Evolutionary conservation across 2,329 filamentous ascomycete genomes (phyloP).

Genomic region (Pseudopithomyces maydicus): DNA sequence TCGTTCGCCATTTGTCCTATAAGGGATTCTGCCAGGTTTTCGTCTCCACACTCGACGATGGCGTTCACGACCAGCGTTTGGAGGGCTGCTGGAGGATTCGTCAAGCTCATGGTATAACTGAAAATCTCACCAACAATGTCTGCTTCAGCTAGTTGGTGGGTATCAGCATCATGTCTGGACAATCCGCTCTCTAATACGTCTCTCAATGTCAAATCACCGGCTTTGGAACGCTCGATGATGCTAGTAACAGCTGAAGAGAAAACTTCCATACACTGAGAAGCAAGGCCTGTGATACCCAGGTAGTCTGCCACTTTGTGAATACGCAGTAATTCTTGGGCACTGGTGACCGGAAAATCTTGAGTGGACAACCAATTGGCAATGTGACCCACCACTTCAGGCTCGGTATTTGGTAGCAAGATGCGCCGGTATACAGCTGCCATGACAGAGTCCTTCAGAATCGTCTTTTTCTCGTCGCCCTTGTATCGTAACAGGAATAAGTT

Average conservation of each 20-base stretch:
- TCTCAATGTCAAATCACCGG: conserved; percentile 9
- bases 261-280: conserved; percentile 16
- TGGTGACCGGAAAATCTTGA: neutral
- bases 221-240: conserved; percentile 9
- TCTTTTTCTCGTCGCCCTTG: conserved; percentile 13
- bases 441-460: neutral
- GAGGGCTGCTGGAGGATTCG: conserved; percentile 15
- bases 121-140: conserved; percentile 21
- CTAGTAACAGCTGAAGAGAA: conserved; percentile 9
- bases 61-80: conserved; percentile 17
- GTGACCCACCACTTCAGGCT: conserved; percentile 11
- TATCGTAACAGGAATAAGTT: conserved; percentile 6
- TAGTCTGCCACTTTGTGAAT: conserved; percentile 18
- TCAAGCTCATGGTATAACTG: conserved; percentile 19
- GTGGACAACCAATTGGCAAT: conserved; percentile 28
- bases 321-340: conserved; percentile 18
- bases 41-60: conserved; percentile 13
- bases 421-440: conserved; percentile 25
- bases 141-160: neutral
- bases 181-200: conserved; percentile 12
- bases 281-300: conserved; percentile 19
- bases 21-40: neutral
- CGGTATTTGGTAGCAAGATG: conserved; percentile 16
- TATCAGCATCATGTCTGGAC: neutral
- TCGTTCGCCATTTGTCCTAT: neutral